phyloP scores from a whole-genome alignment of 192 early-diverging fungal species.

The Coemansia sp. region DNA sequence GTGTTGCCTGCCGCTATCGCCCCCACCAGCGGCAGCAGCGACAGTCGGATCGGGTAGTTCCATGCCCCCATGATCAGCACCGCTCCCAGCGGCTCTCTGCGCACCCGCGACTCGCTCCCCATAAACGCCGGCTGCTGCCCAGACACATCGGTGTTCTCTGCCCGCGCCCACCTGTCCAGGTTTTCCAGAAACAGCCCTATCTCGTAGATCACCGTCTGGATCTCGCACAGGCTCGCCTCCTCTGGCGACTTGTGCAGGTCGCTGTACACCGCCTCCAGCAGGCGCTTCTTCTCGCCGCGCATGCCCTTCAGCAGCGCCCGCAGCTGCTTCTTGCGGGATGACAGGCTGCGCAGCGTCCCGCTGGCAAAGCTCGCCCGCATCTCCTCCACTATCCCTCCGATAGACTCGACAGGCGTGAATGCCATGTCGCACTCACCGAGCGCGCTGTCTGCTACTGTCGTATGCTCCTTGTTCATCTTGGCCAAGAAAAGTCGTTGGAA shows the following conservation, averaged over 20 bases:
- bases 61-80: conserved; percentile 71
- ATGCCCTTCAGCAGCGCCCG: conserved; percentile 60
- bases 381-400: conserved; percentile 41
- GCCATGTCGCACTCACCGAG: conserved; percentile 25
- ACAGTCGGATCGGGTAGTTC: conserved; percentile 69
- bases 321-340: conserved; percentile 60
- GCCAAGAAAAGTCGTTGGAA: background rate
- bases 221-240: conserved; percentile 62
- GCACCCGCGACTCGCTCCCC: conserved; percentile 56
- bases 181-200: conserved; percentile 58
- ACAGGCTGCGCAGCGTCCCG: conserved; percentile 30
- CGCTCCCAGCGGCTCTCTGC: conserved; percentile 77
- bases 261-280: conserved; percentile 57
- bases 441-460: conserved; percentile 20
- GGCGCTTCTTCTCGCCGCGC: conserved; percentile 58
- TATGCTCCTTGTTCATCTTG: conserved; percentile 37
- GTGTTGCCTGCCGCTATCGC: conserved; percentile 92
- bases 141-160: conserved; percentile 36
- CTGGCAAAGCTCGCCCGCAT: conserved; percentile 48
- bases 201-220: conserved; percentile 56
- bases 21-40: conserved; percentile 70
- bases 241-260: conserved; percentile 61
- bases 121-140: conserved; percentile 41
- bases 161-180: conserved; percentile 60
- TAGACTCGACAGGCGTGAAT: conserved; percentile 50